Conservation (phyloP, 768 basidiomycete species). For the Amanita brunnescens region DNA sequence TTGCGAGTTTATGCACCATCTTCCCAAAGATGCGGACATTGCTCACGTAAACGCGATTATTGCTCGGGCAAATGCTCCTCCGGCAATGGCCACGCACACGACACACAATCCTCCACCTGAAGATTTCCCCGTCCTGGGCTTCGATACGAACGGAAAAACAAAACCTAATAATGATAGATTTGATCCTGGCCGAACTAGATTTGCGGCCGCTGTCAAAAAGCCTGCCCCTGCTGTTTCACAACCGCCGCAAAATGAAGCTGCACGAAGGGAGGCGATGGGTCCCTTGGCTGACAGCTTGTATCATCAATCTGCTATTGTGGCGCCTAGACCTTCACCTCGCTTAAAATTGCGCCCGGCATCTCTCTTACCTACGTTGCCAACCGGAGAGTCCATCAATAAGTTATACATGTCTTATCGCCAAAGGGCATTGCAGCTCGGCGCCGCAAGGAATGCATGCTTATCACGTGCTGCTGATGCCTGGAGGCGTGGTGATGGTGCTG, state of each 20-base stretch:
- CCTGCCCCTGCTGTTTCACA: constrained; percentile 22
- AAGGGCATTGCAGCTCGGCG: constrained; percentile 85
- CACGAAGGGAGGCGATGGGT: constrained; percentile 51
- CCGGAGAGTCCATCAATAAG: constrained; percentile 69
- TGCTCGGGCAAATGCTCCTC: constrained; percentile 53
- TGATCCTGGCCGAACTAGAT: constrained; percentile 85
- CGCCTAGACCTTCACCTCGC: constrained; percentile 76
- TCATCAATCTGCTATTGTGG: constrained; percentile 61
- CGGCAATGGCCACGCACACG: constrained; percentile 34
- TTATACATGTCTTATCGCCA: constrained; percentile 88
- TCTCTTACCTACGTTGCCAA: constrained; percentile 81
- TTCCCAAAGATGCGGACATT: constrained; percentile 82
- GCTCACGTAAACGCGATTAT: constrained; percentile 59
- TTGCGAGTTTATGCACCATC: constrained; percentile 93
- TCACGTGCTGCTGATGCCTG: constrained; percentile 95
- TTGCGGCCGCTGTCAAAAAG: constrained; percentile 87
- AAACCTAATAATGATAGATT: constrained; percentile 40
- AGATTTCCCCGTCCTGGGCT: constrained; percentile 68
- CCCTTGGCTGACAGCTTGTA: constrained; percentile 53
- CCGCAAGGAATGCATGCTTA: constrained; percentile 88
- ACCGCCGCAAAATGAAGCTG: constrained; percentile 21
- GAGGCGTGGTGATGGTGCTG: constrained; percentile 91
- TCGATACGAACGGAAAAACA: constrained; percentile 31
- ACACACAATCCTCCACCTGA: constrained; percentile 33
- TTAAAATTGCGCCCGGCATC: constrained; percentile 76